Evolutionary conservation across 2,329 filamentous ascomycete genomes (phyloP).

Genomic region (Aspergillus pseudoviridinutans): DNA sequence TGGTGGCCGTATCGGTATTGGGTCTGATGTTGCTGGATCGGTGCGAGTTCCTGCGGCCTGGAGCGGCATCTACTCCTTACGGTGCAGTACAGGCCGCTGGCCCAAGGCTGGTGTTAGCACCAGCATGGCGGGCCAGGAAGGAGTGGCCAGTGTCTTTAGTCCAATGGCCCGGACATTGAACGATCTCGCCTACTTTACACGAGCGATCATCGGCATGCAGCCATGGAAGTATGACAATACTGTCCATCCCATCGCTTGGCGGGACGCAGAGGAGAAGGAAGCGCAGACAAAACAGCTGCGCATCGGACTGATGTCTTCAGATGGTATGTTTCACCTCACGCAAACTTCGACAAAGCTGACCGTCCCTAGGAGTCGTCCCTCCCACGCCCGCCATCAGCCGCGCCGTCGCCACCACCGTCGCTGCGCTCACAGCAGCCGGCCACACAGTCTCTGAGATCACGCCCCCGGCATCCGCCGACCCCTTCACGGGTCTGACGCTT

Average conservation of each 20-base stretch:
- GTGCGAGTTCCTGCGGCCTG: constrained; percentile 85
- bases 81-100: constrained; percentile 87
- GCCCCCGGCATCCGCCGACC: constrained; percentile 68
- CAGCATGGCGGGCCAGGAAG: constrained; percentile 90
- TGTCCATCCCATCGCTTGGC: constrained; percentile 82
- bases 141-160: constrained; percentile 81
- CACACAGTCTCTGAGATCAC: constrained; percentile 68
- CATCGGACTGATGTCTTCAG: constrained; percentile 73
- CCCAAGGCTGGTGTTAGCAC: constrained; percentile 79
- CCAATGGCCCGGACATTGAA: constrained; percentile 85
- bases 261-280: constrained; percentile 56
- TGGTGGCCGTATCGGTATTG: constrained; percentile 80
- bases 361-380: constrained; percentile 63
- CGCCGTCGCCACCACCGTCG: constrained; percentile 66
- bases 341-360: constrained; percentile 9
- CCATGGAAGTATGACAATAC: constrained; percentile 87
- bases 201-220: constrained; percentile 70
- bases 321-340: constrained; percentile 43
- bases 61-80: constrained; percentile 80
- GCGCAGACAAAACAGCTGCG: constrained; percentile 61
- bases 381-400: constrained; percentile 79
- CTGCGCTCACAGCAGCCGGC: constrained; percentile 65
- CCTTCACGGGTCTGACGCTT: constrained; percentile 71
- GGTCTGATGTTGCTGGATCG: constrained; percentile 85
- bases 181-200: constrained; percentile 81